Conservation (phyloP, 2,329 filamentous ascomycete genomes). For the Lachnum nothofagi region DNA sequence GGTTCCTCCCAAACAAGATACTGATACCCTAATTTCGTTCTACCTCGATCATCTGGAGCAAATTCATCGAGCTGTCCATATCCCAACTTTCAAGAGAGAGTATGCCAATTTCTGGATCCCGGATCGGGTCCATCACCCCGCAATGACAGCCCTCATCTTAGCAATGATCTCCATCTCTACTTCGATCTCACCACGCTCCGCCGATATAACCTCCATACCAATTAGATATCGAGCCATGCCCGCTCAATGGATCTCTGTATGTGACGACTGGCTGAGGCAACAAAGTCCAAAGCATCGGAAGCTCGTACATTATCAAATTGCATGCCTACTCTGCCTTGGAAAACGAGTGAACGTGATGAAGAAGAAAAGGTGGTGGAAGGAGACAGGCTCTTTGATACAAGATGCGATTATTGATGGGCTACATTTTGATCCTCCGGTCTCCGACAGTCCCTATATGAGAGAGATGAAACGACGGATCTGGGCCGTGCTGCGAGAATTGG, state of each 20-base stretch:
- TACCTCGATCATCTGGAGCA: slow-evolving; percentile 9
- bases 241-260: slow-evolving; percentile 52
- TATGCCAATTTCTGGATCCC: slow-evolving; percentile 7
- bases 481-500: slow-evolving; percentile 58
- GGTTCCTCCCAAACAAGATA: slow-evolving; percentile 7
- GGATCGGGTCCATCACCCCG: slow-evolving; percentile 1
- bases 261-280: slow-evolving; percentile 48
- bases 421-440: slow-evolving; percentile 53
- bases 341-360: slow-evolving; percentile 59
- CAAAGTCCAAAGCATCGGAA: slow-evolving; percentile 59
- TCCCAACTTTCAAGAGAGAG: slow-evolving; percentile 11
- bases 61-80: slow-evolving; percentile 10
- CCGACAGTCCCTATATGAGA: slow-evolving; percentile 49
- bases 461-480: slow-evolving; percentile 59
- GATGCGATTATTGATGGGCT: slow-evolving; percentile 55
- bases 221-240: slow-evolving; percentile 54
- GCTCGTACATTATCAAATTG: slow-evolving; percentile 57
- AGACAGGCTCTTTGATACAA: slow-evolving; percentile 50
- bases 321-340: slow-evolving; percentile 54
- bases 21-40: slow-evolving; percentile 4
- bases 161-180: slow-evolving; percentile 56
- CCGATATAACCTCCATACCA: slow-evolving; percentile 48
- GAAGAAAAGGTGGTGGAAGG: slow-evolving; percentile 61
- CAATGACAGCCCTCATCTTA: slow-evolving; percentile 8
- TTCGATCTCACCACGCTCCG: slow-evolving; percentile 43